Evolutionary conservation across 2,329 filamentous ascomycete genomes (phyloP), one percentile per base, ranked within the genome.

Genomic region (Niveomyces coronatus): DNA sequence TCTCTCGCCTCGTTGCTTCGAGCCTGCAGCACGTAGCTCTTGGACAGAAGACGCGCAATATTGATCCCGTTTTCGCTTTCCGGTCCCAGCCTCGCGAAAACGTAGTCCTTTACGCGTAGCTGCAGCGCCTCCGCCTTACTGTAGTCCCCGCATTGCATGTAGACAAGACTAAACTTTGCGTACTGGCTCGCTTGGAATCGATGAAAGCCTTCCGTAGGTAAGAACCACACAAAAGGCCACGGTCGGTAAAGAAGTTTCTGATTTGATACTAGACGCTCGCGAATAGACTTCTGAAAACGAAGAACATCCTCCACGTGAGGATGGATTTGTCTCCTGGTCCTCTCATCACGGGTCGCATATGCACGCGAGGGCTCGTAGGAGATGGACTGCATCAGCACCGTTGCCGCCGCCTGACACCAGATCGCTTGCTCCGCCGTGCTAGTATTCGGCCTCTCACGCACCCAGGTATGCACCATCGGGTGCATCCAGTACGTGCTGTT

Each of bases 401-500:
- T 37, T 3, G 35, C 35, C 26, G 35, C 35, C 19, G 26, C 35
- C 22, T 19, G 24, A 13, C 35, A 33, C 35, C 35, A 37, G 16
- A 37, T 29, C 7, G 35, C 35, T 19, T 37, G 35, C 17, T 37
- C 35, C 14, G 26, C 35, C 17, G 35, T 37, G 18, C 35, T 37
- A n/a, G 35, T 37, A n/a, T 18, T 26, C 11, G 35, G 35, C 9
- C 35, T 16, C 35, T 37, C 16, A 7, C 35, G 35, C 14, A 37
- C 35, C 35, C 35, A 37, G 4, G 18, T 37, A 22, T 37, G 35
- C 1, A 37, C 35, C 3, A 37, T 20, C 15, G 35, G 35, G 16
- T 37, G 35, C 35, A 37, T 37, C 35, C 35, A 37, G 26, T 37
- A 37, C 24, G 24, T 37, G 26, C 30, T 37, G 18, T 37, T 37